Percentiles rank a stretch among this genome's conserved stretches.
Evolutionary conservation across 768 basidiomycete species (phyloP).

Genomic region (Amanita rubescens): DNA sequence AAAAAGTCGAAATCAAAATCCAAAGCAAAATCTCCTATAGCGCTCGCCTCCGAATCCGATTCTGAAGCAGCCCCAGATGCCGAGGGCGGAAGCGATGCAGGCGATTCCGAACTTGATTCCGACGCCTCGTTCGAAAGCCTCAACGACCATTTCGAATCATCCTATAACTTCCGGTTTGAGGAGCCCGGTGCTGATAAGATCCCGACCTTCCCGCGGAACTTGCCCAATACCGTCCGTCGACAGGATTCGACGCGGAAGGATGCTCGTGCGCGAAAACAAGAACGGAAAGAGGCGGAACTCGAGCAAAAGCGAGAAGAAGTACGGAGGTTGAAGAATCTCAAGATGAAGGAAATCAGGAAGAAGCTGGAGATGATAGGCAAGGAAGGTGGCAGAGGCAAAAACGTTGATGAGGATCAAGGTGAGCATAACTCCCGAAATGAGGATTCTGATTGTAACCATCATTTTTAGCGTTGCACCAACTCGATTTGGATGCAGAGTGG

Average conservation of each 20-base stretch:
- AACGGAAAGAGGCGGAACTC: conserved; percentile 74
- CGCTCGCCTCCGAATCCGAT: conserved; percentile 16
- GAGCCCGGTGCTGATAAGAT: conserved; percentile 64
- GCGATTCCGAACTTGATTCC: conserved; percentile 35
- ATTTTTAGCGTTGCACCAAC: conserved; percentile 47
- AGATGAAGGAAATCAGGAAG: conserved; percentile 71
- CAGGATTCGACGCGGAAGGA: conserved; percentile 76
- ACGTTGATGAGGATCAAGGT: conserved; percentile 32
- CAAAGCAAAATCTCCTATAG: conserved; percentile 19
- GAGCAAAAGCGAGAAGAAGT: conserved; percentile 73
- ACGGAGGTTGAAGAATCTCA: conserved; percentile 72
- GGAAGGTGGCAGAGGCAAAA: conserved; percentile 52
- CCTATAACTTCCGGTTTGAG: conserved; percentile 97
- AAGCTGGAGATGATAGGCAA: conserved; percentile 67
- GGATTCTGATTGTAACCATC: conserved; percentile 13
- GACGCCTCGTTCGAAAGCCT: conserved; percentile 71
- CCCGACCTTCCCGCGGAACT: conserved; percentile 67
- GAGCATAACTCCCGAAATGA: conserved; percentile 8
- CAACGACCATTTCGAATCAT: conserved; percentile 88
- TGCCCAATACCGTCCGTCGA: conserved; percentile 58
- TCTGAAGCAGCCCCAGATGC: conserved; percentile 28
- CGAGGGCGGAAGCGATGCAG: no score
- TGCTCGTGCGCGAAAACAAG: conserved; percentile 70
- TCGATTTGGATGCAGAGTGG: conserved; percentile 92
- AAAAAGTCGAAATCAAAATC: conserved; percentile 19